Conservation (phyloP, 257 asterid genomes). For the Solanum arcanum region DNA sequence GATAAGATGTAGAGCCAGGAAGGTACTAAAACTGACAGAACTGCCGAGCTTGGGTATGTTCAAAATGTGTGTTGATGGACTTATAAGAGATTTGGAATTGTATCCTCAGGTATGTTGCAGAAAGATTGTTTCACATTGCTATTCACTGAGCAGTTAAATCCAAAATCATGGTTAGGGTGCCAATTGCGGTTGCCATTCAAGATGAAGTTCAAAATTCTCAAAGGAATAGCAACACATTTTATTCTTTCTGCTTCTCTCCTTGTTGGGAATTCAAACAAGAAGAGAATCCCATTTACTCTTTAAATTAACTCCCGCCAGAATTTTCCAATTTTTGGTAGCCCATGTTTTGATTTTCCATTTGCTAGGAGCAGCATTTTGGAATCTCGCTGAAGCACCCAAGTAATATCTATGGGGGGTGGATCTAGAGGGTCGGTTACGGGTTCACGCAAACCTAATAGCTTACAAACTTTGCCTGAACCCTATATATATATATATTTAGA, state of each 20-base stretch:
- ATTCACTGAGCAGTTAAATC: not conserved
- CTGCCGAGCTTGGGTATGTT: constrained; percentile 44
- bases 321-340: not conserved
- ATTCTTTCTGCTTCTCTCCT: no score
- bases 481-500: not conserved
- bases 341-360: not conserved
- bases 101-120: constrained; percentile 60
- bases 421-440: not conserved
- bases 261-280: not conserved
- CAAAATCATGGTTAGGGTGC: not conserved
- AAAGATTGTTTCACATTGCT: constrained; percentile 1
- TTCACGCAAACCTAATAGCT: not conserved
- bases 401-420: not conserved
- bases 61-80: constrained; percentile 40
- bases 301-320: not conserved
- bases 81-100: constrained; percentile 54
- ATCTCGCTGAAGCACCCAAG: not conserved
- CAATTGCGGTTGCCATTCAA: not conserved
- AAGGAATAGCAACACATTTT: not conserved
- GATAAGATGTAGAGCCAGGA: constrained; percentile 67
- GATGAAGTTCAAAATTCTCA: not conserved
- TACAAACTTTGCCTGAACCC: not conserved
- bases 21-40: constrained; percentile 38
- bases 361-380: not conserved
- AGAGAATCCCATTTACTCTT: not conserved